These are phyloP conservation scores for Pythium utonaiense DNA, from an alignment of 352 stramenopile genomes.

Conservation along the genomic window DNA sequence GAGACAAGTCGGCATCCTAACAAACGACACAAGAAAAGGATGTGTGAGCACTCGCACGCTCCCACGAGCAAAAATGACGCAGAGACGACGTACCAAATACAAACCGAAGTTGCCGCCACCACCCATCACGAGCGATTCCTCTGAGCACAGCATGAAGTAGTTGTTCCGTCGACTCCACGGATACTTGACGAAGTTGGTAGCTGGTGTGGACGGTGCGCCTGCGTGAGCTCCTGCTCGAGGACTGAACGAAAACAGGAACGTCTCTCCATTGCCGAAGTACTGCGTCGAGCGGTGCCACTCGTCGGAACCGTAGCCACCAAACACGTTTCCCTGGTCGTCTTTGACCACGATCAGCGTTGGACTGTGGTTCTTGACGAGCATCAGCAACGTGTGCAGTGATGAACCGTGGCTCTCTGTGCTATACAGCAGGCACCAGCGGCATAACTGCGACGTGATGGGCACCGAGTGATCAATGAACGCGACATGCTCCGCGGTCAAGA, in stretches of 20 bases:
- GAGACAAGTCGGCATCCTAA: slow-evolving; percentile 81
- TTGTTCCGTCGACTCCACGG: slow-evolving; percentile 87
- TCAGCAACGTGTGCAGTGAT: slow-evolving; percentile 70
- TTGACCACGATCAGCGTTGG: slow-evolving; percentile 82
- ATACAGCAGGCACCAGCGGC: slow-evolving; percentile 80
- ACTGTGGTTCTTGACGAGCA: slow-evolving; percentile 61
- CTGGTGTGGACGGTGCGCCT: slow-evolving; percentile 1
- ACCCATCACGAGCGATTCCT: slow-evolving; percentile 89
- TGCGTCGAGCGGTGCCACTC: slow-evolving; percentile 75
- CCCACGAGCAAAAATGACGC: background rate
- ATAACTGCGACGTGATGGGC: slow-evolving; percentile 76
- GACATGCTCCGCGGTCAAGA: slow-evolving; percentile 68
- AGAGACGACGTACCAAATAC: slow-evolving; percentile 60
- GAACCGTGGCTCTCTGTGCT: slow-evolving; percentile 73
- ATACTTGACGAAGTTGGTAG: slow-evolving; percentile 62
- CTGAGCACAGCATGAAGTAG: slow-evolving; percentile 90
- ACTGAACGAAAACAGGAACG: slow-evolving; percentile 87
- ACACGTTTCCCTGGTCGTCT: slow-evolving; percentile 67
- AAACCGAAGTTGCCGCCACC: slow-evolving; percentile 88
- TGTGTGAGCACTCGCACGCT: background rate
- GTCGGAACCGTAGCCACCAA: slow-evolving; percentile 80
- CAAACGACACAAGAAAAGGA: background rate
- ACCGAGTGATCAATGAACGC: slow-evolving; percentile 66
- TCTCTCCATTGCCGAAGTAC: slow-evolving; percentile 88
- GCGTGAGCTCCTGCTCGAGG: slow-evolving; percentile 14